Conservation (phyloP, 2,329 filamentous ascomycete genomes). For the Talaromyces sp. region DNA sequence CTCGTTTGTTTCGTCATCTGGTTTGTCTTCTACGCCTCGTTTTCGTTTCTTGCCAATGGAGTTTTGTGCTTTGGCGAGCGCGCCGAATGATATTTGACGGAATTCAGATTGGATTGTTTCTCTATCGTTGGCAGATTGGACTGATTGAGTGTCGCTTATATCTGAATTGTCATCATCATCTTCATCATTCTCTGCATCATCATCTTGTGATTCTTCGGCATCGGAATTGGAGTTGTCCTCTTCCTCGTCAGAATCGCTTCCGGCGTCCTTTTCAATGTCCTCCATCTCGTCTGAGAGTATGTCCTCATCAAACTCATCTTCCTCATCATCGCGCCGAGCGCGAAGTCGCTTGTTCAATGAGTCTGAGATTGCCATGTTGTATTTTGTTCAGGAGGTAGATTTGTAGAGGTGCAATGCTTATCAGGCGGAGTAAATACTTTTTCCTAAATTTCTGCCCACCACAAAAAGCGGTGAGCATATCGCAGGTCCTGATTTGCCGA, state of each 20-base stretch:
- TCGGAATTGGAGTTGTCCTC: conserved; percentile 22
- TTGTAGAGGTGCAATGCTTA: not conserved
- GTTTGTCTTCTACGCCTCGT: conserved; percentile 16
- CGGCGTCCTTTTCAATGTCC: not conserved
- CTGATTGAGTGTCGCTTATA: conserved; percentile 6
- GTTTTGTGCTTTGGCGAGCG: conserved; percentile 81
- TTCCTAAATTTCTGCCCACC: conserved; percentile 6
- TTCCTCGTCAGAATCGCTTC: conserved; percentile 9
- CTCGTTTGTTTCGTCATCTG: not conserved
- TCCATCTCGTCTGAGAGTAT: conserved; percentile 23
- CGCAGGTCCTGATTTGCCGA: not conserved
- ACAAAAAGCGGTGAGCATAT: conserved; percentile 1
- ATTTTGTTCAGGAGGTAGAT: not conserved
- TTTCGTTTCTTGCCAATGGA: conserved; percentile 32
- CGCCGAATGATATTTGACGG: conserved; percentile 75
- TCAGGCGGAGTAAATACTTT: conserved; percentile 7
- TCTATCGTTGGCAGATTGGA: conserved; percentile 27
- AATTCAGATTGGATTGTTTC: conserved; percentile 43
- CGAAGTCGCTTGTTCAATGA: conserved; percentile 43
- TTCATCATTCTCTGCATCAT: conserved; percentile 42
- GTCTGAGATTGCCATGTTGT: conserved; percentile 36
- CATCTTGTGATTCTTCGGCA: conserved; percentile 26
- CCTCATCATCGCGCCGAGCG: conserved; percentile 41
- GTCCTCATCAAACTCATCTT: conserved; percentile 35
- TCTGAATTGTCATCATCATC: conserved; percentile 34